phyloP scores from a whole-genome alignment of 2,329 filamentous ascomycete genomes.

The Penicillium brevicompactum region DNA sequence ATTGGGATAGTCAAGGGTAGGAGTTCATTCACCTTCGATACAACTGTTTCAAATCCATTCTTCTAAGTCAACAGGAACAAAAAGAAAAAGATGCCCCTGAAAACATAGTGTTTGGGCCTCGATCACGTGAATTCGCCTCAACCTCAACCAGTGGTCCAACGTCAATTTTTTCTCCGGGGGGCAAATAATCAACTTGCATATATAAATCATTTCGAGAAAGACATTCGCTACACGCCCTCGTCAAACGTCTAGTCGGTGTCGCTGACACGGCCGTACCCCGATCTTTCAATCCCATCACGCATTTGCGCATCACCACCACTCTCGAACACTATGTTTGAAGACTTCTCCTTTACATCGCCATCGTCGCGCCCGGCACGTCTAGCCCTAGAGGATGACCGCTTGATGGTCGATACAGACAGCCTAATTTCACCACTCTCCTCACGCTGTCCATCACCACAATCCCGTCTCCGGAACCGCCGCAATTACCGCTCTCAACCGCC shows the following conservation, averaged over 20 bases:
- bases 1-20: background rate
- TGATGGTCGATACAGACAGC: slow-evolving; percentile 7
- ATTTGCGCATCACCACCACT: background rate
- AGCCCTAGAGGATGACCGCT: slow-evolving; percentile 8
- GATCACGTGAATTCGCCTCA: slow-evolving; percentile 12
- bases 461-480: slow-evolving; percentile 36
- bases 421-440: slow-evolving; percentile 44
- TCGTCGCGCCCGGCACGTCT: slow-evolving; percentile 3
- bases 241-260: background rate
- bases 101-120: background rate
- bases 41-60: background rate
- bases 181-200: slow-evolving; percentile 3
- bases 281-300: background rate
- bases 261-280: background rate
- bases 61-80: background rate
- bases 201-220: background rate
- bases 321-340: slow-evolving; percentile 4
- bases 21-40: background rate
- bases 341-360: slow-evolving; percentile 9
- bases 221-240: background rate
- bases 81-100: background rate
- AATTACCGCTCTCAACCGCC: slow-evolving; percentile 40
- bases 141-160: slow-evolving; percentile 10
- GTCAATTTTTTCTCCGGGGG: slow-evolving; percentile 8
- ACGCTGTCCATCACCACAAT: slow-evolving; percentile 45